phyloP scores from a whole-genome alignment of 805 yeast species.

The Candida montana region DNA sequence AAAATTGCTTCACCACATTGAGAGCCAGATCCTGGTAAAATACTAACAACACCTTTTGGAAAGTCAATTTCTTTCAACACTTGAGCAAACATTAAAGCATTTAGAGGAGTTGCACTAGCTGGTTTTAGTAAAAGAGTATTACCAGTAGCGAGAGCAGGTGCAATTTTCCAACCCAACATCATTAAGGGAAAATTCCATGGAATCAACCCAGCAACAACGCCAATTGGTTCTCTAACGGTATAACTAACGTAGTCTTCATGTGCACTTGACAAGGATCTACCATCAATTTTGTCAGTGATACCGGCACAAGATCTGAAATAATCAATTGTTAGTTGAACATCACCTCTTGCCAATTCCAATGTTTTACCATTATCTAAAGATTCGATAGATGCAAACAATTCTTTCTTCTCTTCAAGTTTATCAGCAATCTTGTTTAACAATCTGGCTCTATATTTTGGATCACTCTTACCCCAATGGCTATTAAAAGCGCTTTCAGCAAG shows the following conservation, averaged over 20 bases:
- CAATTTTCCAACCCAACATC: slow-evolving; percentile 76
- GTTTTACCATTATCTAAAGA: slow-evolving; percentile 76
- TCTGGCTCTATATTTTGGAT: slow-evolving; percentile 51
- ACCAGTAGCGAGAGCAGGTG: slow-evolving; percentile 75
- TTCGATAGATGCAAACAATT: slow-evolving; percentile 62
- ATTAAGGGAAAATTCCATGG: slow-evolving; percentile 84
- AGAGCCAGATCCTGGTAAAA: slow-evolving; percentile 70
- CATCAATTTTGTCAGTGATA: slow-evolving; percentile 62
- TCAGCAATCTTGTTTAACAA: slow-evolving; percentile 62
- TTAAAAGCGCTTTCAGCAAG: slow-evolving; percentile 61
- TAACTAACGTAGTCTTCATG: slow-evolving; percentile 52
- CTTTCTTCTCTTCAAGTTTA: slow-evolving; percentile 56
- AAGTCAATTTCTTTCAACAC: slow-evolving; percentile 62
- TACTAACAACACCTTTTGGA: slow-evolving; percentile 71
- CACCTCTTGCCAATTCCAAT: slow-evolving; percentile 57
- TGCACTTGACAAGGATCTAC: slow-evolving; percentile 59
- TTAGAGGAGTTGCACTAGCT: slow-evolving; percentile 72
- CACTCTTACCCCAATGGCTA: slow-evolving; percentile 48
- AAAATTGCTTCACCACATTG: slow-evolving; percentile 67
- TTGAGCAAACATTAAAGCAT: slow-evolving; percentile 58
- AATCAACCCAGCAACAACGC: slow-evolving; percentile 77
- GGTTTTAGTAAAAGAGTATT: slow-evolving; percentile 68
- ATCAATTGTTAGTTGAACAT: slow-evolving; percentile 54
- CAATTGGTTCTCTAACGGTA: slow-evolving; percentile 69
- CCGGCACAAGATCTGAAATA: slow-evolving; percentile 71